Conservation (phyloP, 768 basidiomycete genomes). For the Phanerochaete carnosa region DNA sequence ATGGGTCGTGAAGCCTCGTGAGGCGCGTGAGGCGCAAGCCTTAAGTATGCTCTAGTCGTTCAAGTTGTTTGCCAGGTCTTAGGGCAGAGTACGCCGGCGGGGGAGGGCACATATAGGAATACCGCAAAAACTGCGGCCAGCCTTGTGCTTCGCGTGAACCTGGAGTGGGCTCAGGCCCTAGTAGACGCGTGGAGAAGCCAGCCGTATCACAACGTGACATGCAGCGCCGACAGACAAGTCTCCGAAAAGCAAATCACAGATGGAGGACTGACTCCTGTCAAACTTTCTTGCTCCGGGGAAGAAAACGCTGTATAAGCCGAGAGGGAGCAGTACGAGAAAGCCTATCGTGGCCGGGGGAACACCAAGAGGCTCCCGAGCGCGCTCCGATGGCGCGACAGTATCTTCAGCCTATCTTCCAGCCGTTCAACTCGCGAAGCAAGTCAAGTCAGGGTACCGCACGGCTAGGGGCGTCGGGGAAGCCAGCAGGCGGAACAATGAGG, state of each 20-base stretch:
- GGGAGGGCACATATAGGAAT: neutral
- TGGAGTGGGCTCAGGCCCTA: conserved; percentile 2
- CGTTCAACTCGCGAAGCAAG: too few relatives aligned
- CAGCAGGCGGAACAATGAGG: too few relatives aligned
- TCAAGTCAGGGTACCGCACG: too few relatives aligned
- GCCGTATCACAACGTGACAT: conserved; percentile 2
- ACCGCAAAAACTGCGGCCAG: neutral
- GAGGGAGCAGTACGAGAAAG: too few relatives aligned
- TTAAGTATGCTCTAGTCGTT: neutral
- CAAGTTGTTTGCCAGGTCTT: neutral
- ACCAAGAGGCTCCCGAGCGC: too few relatives aligned
- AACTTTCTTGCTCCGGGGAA: too few relatives aligned
- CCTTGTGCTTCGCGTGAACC: conserved; percentile 6
- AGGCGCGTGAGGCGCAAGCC: neutral
- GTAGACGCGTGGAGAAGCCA: neutral
- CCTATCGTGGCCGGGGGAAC: too few relatives aligned
- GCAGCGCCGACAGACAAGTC: neutral
- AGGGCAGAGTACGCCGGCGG: neutral
- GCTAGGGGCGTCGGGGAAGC: too few relatives aligned
- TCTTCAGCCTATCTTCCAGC: too few relatives aligned
- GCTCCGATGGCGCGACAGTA: too few relatives aligned
- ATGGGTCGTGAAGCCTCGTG: neutral
- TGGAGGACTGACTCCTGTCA: neutral
- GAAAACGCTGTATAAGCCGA: too few relatives aligned
- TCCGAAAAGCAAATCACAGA: neutral